Evolutionary conservation across 176 grass and related monocot species (phyloP), one percentile per base, ranked within the genome.

Genomic region (bread wheat (Triticum aestivum)): DNA sequence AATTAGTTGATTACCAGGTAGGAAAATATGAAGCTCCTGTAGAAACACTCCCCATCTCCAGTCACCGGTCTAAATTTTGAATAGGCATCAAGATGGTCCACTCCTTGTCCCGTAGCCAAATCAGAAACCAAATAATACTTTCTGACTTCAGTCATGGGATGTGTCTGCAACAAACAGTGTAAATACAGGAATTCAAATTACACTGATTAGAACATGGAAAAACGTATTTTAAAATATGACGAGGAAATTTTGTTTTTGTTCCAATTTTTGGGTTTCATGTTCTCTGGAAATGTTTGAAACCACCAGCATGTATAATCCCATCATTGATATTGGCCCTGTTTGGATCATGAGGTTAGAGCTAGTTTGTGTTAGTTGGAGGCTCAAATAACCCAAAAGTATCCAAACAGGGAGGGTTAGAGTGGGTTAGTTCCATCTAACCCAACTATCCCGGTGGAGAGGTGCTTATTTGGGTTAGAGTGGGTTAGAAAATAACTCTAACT

Each of bases 1-100:
- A 54, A 5, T 54, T 54, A 54, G 51, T 54, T 5, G 86, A 12
- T 64, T 86, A 90, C 88, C 1, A 90, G 64, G 83, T 90, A 90
- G 30, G 79, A 82, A 86, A 86, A 86, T 78, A 90, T 86, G 84
- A 86, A 90, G 79, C 88, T 86, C 79, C 88, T 86, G 41, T 90
- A 83, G 73, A 90, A 90, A 86, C 88, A 82, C 41, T 90, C 88
- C 24, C 79, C 84, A 52, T 90, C 88, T 83, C 79, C 73, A 52
- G 2, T 13, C n/a, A 90, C 88, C 1, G 32, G 79, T 33, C 79
- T 77, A 70, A 90, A 72, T 82, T 2, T 23, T 23, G 65, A 86
- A 82, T 78, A 86, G 5, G 0, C 2, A 63, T 11, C 8, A 41
- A 3, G 32, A 65, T 86, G 51, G 51, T 54, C 51, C 51, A 54